Conservation (phyloP, 2,329 filamentous ascomycete species). For the Coniochaeta sp. region DNA sequence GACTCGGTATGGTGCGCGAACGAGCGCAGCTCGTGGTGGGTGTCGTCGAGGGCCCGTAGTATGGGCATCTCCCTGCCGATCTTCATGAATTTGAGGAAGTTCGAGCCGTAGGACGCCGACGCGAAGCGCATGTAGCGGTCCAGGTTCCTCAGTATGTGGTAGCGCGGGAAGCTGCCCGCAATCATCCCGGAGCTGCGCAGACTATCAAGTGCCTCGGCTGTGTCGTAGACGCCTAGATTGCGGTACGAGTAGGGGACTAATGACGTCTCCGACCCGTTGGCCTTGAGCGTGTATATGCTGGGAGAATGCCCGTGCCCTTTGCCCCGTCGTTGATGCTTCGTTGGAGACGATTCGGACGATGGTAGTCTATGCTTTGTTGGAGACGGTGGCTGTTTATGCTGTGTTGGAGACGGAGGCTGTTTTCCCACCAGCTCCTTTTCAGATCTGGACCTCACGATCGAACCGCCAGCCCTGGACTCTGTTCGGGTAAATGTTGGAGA, state of each 20-base stretch:
- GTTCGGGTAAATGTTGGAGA: slow-evolving; percentile 32
- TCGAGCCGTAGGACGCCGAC: slow-evolving; percentile 58
- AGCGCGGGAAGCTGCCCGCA: slow-evolving; percentile 50
- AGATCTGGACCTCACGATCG: slow-evolving; percentile 21
- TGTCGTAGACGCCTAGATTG: slow-evolving; percentile 40
- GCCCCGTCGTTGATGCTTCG: slow-evolving; percentile 19
- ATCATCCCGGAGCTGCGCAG: slow-evolving; percentile 46
- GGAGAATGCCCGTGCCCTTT: slow-evolving; percentile 30
- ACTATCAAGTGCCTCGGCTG: slow-evolving; percentile 38
- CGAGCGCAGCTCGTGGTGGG: slow-evolving; percentile 53
- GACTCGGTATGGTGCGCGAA: slow-evolving; percentile 58
- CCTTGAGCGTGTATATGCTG: slow-evolving; percentile 55
- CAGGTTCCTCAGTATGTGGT: slow-evolving; percentile 54
- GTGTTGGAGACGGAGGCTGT: slow-evolving; percentile 8
- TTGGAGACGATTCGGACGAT: too few species aligned
- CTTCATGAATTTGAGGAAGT: slow-evolving; percentile 56
- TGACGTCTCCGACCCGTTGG: slow-evolving; percentile 48
- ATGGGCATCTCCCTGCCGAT: slow-evolving; percentile 45
- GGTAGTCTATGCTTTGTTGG: too few species aligned
- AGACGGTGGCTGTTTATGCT: too few species aligned
- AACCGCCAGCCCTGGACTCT: slow-evolving; percentile 20
- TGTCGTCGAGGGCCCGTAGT: slow-evolving; percentile 34
- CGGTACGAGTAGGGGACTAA: slow-evolving; percentile 42
- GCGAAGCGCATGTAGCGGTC: slow-evolving; percentile 60
- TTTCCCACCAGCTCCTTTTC: slow-evolving; percentile 22